Conservation (phyloP, 306 rosid species). For the Gastrolobium bilobum region DNA sequence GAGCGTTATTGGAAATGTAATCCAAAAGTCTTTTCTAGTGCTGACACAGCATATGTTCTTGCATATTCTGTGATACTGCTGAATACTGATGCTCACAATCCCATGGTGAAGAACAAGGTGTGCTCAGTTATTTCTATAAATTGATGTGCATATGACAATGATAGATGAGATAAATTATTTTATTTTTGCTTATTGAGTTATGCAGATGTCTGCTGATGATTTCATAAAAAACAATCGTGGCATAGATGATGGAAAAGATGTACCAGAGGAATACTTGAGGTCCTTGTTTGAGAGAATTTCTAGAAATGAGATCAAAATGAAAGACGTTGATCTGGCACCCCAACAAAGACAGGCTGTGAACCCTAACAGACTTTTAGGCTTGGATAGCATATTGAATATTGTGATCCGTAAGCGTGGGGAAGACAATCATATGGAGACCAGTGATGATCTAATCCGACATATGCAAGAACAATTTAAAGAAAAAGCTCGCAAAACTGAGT, state of each 20-base stretch:
- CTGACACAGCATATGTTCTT: constrained; percentile 99
- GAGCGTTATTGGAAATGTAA: constrained; percentile 98
- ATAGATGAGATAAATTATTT: constrained; percentile 43
- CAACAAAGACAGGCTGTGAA: constrained; percentile 89
- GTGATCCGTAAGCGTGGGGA: constrained; percentile 93
- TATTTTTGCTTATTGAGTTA: constrained; percentile 42
- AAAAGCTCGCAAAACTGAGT: constrained; percentile 99
- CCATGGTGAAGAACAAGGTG: constrained; percentile 97
- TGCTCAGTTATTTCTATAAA: constrained; percentile 44
- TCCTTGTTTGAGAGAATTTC: constrained; percentile 92
- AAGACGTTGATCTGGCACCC: constrained; percentile 83
- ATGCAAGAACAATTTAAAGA: constrained; percentile 99
- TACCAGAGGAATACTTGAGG: constrained; percentile 91
- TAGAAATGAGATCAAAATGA: constrained; percentile 98
- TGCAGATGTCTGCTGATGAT: constrained; percentile 99
- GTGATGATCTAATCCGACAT: constrained; percentile 91
- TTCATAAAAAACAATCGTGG: constrained; percentile 99
- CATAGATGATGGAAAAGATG: constrained; percentile 98
- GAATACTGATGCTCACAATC: constrained; percentile 96
- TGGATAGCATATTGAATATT: constrained; percentile 94
- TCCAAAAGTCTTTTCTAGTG: constrained; percentile 90
- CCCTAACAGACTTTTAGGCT: constrained; percentile 86
- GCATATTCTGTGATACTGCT: constrained; percentile 98
- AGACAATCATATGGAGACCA: constrained; percentile 87
- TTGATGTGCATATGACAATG: constrained; percentile 41